A percentile compares a stretch with the other conserved stretches of the same genome.
phyloP scores from a whole-genome alignment of 2,329 filamentous ascomycete species.

The Bisporella sp. region DNA sequence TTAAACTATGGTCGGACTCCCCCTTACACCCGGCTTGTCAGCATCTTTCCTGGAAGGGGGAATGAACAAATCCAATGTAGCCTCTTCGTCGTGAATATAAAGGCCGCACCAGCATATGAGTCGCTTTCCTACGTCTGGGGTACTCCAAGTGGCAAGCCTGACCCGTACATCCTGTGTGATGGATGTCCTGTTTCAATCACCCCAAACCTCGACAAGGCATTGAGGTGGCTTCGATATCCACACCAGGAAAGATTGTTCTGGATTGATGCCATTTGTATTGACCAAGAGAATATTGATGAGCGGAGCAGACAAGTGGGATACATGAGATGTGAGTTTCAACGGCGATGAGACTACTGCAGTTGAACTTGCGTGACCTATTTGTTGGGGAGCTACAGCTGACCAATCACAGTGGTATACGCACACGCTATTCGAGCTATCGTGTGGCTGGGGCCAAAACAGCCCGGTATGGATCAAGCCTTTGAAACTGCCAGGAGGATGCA shows the following conservation, averaged over 20 bases:
- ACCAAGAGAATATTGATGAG: background rate
- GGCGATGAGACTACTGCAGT: no score
- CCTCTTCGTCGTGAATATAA: background rate
- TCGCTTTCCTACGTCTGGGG: slow-evolving; percentile 3
- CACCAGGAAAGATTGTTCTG: background rate
- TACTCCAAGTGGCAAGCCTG: background rate
- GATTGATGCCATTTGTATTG: background rate
- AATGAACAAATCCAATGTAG: background rate
- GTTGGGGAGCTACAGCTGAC: no score
- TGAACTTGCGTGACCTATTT: no score
- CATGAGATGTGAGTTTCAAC: background rate
- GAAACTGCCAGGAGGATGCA: background rate
- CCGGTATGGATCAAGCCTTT: background rate
- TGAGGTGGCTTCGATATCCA: background rate
- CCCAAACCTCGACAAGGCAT: background rate
- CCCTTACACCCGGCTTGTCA: background rate
- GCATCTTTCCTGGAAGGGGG: background rate
- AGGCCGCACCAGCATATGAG: slow-evolving; percentile 1
- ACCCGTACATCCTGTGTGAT: background rate
- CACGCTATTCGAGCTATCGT: background rate
- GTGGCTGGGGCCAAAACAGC: background rate
- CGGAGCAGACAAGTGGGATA: background rate
- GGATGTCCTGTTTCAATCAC: background rate
- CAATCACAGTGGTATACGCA: background rate
- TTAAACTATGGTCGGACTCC: background rate